These are phyloP conservation scores for Wickerhamiella nectarea DNA, from an alignment of 805 yeast genomes.

Conservation along the genomic window DNA sequence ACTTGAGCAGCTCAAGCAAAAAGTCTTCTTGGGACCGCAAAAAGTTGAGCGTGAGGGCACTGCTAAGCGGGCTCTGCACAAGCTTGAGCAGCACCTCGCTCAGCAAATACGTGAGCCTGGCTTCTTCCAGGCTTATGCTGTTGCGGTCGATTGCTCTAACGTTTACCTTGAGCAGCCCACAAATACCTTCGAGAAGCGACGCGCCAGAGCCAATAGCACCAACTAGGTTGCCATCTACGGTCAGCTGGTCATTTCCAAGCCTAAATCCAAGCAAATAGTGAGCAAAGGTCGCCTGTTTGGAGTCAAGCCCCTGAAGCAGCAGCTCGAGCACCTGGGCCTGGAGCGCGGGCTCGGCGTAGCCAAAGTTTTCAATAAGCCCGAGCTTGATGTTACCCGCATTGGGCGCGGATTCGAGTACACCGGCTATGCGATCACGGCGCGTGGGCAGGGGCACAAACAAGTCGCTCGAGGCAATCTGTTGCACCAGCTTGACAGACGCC, in stretches of 20 bases:
- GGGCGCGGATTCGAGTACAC: conserved; percentile 59
- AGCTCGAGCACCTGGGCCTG: background rate
- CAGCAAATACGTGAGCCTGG: conserved; percentile 42
- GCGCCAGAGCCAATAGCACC: conserved; percentile 42
- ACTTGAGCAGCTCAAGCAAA: conserved; percentile 37
- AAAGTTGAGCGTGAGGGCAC: conserved; percentile 36
- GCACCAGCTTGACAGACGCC: conserved; percentile 40
- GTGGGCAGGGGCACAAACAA: conserved; percentile 31
- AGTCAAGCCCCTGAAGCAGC: background rate
- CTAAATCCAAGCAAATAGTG: conserved; percentile 74
- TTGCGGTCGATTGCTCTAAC: conserved; percentile 29
- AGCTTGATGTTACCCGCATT: conserved; percentile 64
- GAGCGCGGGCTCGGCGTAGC: background rate
- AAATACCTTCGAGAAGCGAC: conserved; percentile 43
- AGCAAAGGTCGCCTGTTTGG: conserved; percentile 34
- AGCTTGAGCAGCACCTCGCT: conserved; percentile 52
- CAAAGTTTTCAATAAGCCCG: conserved; percentile 50
- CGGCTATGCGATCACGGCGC: conserved; percentile 48
- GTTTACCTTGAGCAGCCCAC: conserved; percentile 37
- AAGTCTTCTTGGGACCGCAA: conserved; percentile 38
- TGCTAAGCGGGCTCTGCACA: conserved; percentile 42
- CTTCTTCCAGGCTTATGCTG: conserved; percentile 31
- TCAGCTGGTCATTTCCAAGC: conserved; percentile 38
- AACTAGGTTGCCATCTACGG: conserved; percentile 27
- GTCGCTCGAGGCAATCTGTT: conserved; percentile 35